Conservation (phyloP, 2,329 filamentous ascomycete genomes). For the Aspergillus niger region DNA sequence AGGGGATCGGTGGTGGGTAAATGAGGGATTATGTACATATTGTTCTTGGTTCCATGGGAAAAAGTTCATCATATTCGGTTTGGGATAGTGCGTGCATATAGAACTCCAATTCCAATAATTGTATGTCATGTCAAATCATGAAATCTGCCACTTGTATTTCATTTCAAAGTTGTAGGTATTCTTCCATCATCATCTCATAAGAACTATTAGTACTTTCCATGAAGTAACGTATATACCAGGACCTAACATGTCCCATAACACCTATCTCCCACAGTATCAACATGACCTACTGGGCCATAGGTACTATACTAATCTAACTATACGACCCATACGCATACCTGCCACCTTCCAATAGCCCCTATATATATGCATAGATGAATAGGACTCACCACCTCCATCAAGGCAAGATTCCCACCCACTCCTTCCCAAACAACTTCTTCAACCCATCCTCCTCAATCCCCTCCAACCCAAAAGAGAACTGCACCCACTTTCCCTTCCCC, state of each 20-base stretch:
- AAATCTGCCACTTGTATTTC: neutral
- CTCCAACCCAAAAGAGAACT: slow-evolving; percentile 36
- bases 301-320: too few relatives aligned
- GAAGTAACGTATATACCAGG: too few relatives aligned
- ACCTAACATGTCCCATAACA: too few relatives aligned
- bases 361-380: too few relatives aligned
- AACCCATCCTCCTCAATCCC: slow-evolving; percentile 22
- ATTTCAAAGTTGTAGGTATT: too few relatives aligned
- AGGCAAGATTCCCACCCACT: slow-evolving; percentile 14
- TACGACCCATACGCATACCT: neutral
- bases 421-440: slow-evolving; percentile 20
- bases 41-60: slow-evolving; percentile 9
- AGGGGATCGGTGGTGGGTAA: neutral
- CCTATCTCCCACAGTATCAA: too few relatives aligned
- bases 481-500: slow-evolving; percentile 43
- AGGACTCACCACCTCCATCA: neutral
- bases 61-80: neutral
- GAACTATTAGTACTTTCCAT: too few relatives aligned
- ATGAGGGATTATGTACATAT: slow-evolving; percentile 9
- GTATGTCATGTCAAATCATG: neutral
- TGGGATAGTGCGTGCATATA: slow-evolving; percentile 3
- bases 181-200: too few relatives aligned
- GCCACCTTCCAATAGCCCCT: neutral
- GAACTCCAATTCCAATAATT: neutral
- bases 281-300: too few relatives aligned